phyloP scores from a whole-genome alignment of 192 early-diverging fungal species.

The Jimgerdemannia lactiflua region DNA sequence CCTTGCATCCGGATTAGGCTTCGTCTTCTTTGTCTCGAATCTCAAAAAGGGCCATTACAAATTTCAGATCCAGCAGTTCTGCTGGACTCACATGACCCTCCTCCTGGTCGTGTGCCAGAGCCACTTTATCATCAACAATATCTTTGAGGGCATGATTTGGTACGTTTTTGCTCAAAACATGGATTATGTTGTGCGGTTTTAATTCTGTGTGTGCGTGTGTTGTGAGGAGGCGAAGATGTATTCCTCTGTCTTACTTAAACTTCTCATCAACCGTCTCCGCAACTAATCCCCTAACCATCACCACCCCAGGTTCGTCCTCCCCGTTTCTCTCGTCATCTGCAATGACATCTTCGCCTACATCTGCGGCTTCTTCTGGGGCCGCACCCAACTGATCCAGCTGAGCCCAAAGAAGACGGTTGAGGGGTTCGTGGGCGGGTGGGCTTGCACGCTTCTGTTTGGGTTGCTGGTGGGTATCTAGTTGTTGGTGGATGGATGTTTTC shows the following conservation, averaged over 20 bases:
- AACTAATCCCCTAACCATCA: too few species aligned
- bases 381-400: conserved; percentile 87
- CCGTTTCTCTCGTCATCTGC: conserved; percentile 83
- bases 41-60: conserved; percentile 92
- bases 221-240: too few species aligned
- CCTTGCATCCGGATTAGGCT: conserved; percentile 35
- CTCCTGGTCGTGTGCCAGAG: conserved; percentile 89
- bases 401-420: conserved; percentile 99
- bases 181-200: not conserved
- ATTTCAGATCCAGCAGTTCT: conserved; percentile 95
- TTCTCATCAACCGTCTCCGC: not conserved
- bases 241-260: not conserved
- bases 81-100: conserved; percentile 97
- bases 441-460: conserved; percentile 86
- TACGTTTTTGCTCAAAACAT: conserved; percentile 8
- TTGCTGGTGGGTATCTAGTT: conserved; percentile 53
- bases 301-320: conserved; percentile 70
- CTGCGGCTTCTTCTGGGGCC: conserved; percentile 94
- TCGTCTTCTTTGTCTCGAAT: conserved; percentile 93
- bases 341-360: conserved; percentile 98
- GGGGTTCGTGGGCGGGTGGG: conserved; percentile 89
- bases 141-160: conserved; percentile 98
- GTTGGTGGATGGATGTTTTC: not conserved
- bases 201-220: not conserved
- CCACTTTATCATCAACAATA: conserved; percentile 97